phyloP scores from a whole-genome alignment of 352 stramenopile species.

The Phytopythium montanum region DNA sequence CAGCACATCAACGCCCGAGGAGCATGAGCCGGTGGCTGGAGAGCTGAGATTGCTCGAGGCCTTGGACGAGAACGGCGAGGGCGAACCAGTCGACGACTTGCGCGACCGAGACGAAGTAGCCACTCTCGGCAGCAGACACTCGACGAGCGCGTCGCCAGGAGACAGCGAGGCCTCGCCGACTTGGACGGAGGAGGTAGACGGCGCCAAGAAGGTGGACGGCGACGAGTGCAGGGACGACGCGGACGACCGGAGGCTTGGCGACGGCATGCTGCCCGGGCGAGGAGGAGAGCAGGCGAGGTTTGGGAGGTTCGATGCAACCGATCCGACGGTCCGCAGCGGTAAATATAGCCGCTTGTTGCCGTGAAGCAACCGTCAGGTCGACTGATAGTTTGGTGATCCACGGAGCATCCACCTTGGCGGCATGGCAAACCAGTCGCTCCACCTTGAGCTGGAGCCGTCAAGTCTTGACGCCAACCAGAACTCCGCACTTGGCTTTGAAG shows the following conservation, averaged over 20 bases:
- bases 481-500: background rate
- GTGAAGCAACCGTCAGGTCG: background rate
- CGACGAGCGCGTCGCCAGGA: slow-evolving; percentile 48
- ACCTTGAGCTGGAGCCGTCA: background rate
- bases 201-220: slow-evolving; percentile 10
- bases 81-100: background rate
- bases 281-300: background rate
- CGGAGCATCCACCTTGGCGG: background rate
- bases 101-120: background rate
- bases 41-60: background rate
- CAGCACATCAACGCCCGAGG: slow-evolving; percentile 28
- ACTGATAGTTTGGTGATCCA: background rate
- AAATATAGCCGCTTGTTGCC: background rate
- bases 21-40: background rate
- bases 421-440: background rate
- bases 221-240: slow-evolving; percentile 10
- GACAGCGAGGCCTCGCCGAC: slow-evolving; percentile 54
- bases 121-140: slow-evolving; percentile 50
- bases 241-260: slow-evolving; percentile 13
- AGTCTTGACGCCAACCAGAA: background rate
- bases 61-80: background rate
- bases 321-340: background rate
- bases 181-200: slow-evolving; percentile 38
- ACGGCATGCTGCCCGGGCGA: slow-evolving; percentile 13
- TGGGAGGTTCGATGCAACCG: background rate